phyloP scores from a whole-genome alignment of 2,329 filamentous ascomycete species.

The Neospermospora avenae region DNA sequence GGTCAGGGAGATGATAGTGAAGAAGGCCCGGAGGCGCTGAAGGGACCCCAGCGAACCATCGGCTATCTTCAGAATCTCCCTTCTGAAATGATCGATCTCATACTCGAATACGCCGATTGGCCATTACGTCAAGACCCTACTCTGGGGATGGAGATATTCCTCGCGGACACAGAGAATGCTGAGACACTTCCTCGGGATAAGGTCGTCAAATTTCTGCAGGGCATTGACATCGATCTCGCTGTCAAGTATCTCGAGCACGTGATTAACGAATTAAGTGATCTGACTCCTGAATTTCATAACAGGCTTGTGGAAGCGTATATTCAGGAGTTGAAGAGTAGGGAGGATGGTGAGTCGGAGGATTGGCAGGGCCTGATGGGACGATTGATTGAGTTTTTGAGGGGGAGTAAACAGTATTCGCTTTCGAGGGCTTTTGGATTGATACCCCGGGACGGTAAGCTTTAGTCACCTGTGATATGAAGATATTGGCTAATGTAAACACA shows the following conservation, averaged over 20 bases:
- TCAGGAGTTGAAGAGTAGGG: slow-evolving; percentile 40
- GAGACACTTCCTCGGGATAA: slow-evolving; percentile 78
- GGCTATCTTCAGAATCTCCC: slow-evolving; percentile 87
- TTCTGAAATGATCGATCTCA: slow-evolving; percentile 82
- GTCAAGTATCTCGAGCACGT: slow-evolving; percentile 86
- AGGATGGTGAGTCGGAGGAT: slow-evolving; percentile 42
- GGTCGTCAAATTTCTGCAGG: slow-evolving; percentile 71
- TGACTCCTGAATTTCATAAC: slow-evolving; percentile 84
- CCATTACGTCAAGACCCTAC: slow-evolving; percentile 69
- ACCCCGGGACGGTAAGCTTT: slow-evolving; percentile 67
- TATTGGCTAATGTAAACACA: slow-evolving; percentile 36
- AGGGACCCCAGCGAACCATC: slow-evolving; percentile 80
- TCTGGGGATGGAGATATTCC: slow-evolving; percentile 87
- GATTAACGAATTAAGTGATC: slow-evolving; percentile 80
- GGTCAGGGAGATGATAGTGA: slow-evolving; percentile 57
- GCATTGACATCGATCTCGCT: slow-evolving; percentile 68
- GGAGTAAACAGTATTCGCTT: slow-evolving; percentile 77
- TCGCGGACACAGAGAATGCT: slow-evolving; percentile 91
- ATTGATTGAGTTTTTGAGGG: slow-evolving; percentile 71
- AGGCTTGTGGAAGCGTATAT: slow-evolving; percentile 72
- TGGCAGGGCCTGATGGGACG: slow-evolving; percentile 60
- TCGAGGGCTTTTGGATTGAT: slow-evolving; percentile 74
- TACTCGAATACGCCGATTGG: slow-evolving; percentile 90
- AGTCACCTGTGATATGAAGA: background rate
- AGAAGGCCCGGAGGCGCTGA: slow-evolving; percentile 54